Conservation (phyloP, 345 rosid genomes). For the Corchorus olitorius region DNA sequence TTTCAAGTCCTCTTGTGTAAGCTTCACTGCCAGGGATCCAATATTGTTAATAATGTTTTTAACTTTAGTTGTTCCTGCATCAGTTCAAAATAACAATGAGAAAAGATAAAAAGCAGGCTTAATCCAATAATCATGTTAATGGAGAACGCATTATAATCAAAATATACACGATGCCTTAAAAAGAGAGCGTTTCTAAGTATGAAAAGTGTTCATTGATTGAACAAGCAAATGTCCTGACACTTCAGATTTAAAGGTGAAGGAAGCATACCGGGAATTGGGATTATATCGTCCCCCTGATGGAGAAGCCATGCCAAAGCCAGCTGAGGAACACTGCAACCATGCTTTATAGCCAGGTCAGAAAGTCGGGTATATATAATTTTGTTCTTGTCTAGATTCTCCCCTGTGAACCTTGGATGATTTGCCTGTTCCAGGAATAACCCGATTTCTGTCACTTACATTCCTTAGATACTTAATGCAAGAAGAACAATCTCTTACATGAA, state of each 20-base stretch:
- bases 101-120: neutral
- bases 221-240: neutral
- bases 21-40: conserved; percentile 36
- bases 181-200: neutral
- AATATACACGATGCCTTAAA: neutral
- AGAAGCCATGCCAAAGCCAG: conserved; percentile 54
- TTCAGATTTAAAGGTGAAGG: neutral
- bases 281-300: conserved; percentile 45
- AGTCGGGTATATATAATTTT: conserved; percentile 36
- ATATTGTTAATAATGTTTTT: conserved; percentile 46
- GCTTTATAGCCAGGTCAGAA: conserved; percentile 36
- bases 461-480: neutral
- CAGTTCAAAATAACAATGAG: neutral
- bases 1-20: conserved; percentile 33
- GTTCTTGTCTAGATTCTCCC: conserved; percentile 49
- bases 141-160: neutral
- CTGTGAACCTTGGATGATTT: conserved; percentile 43
- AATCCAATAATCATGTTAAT: neutral
- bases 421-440: conserved; percentile 15
- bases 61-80: conserved; percentile 48
- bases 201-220: neutral
- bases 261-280: conserved; percentile 50
- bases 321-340: conserved; percentile 41
- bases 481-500: neutral
- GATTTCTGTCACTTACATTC: neutral